These are phyloP conservation scores for Fusarium buharicum DNA, from an alignment of 2,329 filamentous ascomycete species.

Conservation along the genomic window DNA sequence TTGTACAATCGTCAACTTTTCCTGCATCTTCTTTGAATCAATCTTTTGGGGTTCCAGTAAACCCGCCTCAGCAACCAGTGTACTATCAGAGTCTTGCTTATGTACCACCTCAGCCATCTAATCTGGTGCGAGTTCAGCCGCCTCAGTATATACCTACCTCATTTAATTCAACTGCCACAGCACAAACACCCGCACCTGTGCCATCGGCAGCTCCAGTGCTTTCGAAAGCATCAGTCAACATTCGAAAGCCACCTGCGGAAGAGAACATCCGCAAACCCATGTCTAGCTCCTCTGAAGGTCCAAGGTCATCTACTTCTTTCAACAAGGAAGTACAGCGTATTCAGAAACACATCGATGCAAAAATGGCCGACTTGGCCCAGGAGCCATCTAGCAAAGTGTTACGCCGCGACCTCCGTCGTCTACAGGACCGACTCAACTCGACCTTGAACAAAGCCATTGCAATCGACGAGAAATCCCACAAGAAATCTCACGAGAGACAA, in stretches of 20 bases:
- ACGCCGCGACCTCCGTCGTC: slow-evolving; percentile 38
- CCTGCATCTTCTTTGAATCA: slow-evolving; percentile 26
- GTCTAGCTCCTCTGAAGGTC: not conserved
- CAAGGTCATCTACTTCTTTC: slow-evolving; percentile 12
- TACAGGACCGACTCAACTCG: slow-evolving; percentile 47
- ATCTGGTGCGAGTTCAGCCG: slow-evolving; percentile 18
- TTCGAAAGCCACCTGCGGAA: not conserved
- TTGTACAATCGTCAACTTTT: slow-evolving; percentile 26
- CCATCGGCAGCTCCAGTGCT: not conserved
- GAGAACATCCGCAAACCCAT: not conserved
- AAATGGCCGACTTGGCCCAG: slow-evolving; percentile 40
- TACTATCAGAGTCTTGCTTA: slow-evolving; percentile 39
- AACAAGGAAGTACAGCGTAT: slow-evolving; percentile 42
- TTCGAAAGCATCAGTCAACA: not conserved
- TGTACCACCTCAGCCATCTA: slow-evolving; percentile 15
- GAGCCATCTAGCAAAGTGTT: slow-evolving; percentile 39
- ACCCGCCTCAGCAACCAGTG: slow-evolving; percentile 34
- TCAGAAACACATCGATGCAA: slow-evolving; percentile 44
- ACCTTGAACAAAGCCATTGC: slow-evolving; percentile 45
- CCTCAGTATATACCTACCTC: slow-evolving; percentile 21
- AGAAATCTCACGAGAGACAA: slow-evolving; percentile 1
- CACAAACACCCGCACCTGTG: slow-evolving; percentile 1
- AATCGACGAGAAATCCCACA: slow-evolving; percentile 2
- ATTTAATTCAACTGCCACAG: slow-evolving; percentile 4
- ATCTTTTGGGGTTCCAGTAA: slow-evolving; percentile 20